Conservation (phyloP, 2,329 filamentous ascomycete species). For the Monilinia aucupariae region DNA sequence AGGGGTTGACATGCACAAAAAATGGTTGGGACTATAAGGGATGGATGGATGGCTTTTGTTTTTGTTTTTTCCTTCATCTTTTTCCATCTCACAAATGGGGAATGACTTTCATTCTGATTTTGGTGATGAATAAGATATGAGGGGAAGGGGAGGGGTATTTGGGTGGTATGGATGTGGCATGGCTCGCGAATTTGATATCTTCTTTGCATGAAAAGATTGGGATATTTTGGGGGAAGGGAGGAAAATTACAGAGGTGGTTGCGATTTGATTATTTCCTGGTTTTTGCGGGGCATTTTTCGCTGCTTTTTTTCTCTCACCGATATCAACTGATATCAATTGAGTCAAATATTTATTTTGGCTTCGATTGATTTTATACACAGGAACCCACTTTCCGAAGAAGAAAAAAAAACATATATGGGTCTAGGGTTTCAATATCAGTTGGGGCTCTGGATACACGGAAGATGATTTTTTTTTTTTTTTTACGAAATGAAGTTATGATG, state of each 20-base stretch:
- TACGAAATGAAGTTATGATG: conserved; percentile 16
- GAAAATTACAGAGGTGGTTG: conserved; percentile 1
- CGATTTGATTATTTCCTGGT: neutral
- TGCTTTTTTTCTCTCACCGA: neutral
- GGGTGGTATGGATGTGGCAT: conserved; percentile 5
- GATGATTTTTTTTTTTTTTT: conserved; percentile 12
- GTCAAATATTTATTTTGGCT: neutral
- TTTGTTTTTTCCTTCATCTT: conserved; percentile 21
- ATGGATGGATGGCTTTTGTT: conserved; percentile 21
- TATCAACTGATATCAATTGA: neutral
- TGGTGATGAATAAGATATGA: neutral
- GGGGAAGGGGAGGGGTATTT: neutral
- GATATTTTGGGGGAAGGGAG: neutral
- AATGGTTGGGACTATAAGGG: conserved; percentile 27
- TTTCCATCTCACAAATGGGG: conserved; percentile 5
- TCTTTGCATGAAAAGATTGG: conserved; percentile 13
- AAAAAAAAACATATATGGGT: conserved; percentile 11
- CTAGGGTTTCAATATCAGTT: conserved; percentile 15
- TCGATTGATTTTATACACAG: neutral
- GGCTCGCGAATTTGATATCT: conserved; percentile 12
- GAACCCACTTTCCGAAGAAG: conserved; percentile 3
- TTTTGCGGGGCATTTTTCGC: neutral
- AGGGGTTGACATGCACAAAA: conserved; percentile 31
- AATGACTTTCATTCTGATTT: neutral
- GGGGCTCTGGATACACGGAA: conserved; percentile 12